Evolutionary conservation across 2,329 filamentous ascomycete genomes (phyloP), one percentile per base, ranked within the genome.

Genomic region (Claviceps cyperi): DNA sequence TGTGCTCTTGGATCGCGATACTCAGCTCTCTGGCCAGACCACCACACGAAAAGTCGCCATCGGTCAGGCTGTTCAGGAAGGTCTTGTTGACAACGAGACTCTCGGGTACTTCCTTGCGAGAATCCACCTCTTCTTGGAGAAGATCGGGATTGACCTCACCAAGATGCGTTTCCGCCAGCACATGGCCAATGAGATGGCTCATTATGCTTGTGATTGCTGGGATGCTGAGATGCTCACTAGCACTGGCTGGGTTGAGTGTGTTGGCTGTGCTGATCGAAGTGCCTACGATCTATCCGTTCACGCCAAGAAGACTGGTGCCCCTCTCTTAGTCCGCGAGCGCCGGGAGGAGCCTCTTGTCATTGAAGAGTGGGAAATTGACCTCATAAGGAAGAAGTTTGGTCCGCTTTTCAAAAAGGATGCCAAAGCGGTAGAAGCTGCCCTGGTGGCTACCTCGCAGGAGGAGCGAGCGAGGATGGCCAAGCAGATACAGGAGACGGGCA

Each of bases 101-200:
- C 78, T 98, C 43, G 92, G 92, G 54, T 98, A 98, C 73, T 98
- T 98, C 75, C 73, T 98, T 46, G 92, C 88, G 43, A 83, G 92
- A 50, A 96, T 98, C 61, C 84, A 92, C 64, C 78, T 87, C 40
- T 98, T 97, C 77, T 76, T 97, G 57, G 68, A 84, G 62, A 89
- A 84, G 69, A 84, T 98, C 58, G 92, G 92, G 63, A 76, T 94
- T 46, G 91, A 97, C 65, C 74, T 80, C 64, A 77, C 73, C 57
- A 98, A 97, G 75, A 78, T 97, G 59, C 85, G 92, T 49, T 97
- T 97, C 77, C 81, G 92, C 62, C 92, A 98, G 69, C 92, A 98
- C 70, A 96, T 98, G 90, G 71, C 70, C 53, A 80, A 79, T 59
- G 76, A 79, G 62, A 80, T 79, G 76, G 77, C 92, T 15, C 92